Evolutionary conservation across 371 early-diverging fungal genomes (phyloP), one percentile per base, ranked within the genome.

Genomic region (Mortierella sp.): DNA sequence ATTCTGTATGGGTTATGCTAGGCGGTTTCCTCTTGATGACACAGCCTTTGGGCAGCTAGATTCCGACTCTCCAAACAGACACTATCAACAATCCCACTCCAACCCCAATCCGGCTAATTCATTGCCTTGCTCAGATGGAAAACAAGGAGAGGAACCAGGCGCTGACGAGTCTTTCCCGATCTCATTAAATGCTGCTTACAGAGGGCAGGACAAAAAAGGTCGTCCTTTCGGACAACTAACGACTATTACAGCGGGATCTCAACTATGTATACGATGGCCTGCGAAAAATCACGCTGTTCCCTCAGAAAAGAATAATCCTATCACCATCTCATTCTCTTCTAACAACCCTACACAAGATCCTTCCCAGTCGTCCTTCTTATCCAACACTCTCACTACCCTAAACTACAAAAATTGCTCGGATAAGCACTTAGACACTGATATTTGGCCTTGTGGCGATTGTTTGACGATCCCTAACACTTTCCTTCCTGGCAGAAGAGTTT

Each of bases 241-340:
- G 18, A 28, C 47, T 23, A 53, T 25, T 29, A 51, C 59, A 14
- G 60, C 64, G 19, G 77, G 77, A 23, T 68, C 47, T 7, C 26
- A 64, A 57, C 72, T 77, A 26, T 77, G 79, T 57, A 53, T 77
- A 50, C 72, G 72, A 56, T 77, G 79, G 79, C 79, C 79, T 28
- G 79, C 79, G 63, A 77, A 77, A 73, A 77, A 77, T 63, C 79
- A 77, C 46, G 79, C 79, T 46, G 69, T 77, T 43, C 23, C 29
- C 2, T 28, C 43, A 7, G 72, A 77, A 66, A 60, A 44, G n/a
- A 62, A 68, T 48, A 48, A 47, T 21, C 62, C 70, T 16, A 73
- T 77, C 28, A 65, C 51, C 57, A 77, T 77, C 47, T 69, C 58
- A 16, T 30, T 77, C 14, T 66, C 73, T 23, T 21, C 28, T 5